A percentile compares a stretch with the other conserved stretches of the same genome.
phyloP scores from a whole-genome alignment of 352 stramenopile genomes.

The Elongisporangium anandrum region DNA sequence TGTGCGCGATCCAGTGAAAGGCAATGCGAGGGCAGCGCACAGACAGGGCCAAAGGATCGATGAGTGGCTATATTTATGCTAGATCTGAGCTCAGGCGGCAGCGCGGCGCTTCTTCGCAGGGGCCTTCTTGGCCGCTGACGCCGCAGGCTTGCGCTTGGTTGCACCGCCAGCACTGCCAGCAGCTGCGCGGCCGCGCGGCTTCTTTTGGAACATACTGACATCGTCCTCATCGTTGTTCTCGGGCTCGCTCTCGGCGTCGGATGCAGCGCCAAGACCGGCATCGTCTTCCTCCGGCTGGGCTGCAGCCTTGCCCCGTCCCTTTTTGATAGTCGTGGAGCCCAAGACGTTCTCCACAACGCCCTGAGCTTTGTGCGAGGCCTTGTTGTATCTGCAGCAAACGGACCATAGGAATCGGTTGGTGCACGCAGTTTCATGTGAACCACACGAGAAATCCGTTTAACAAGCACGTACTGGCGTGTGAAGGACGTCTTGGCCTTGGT shows the following conservation, averaged over 20 bases:
- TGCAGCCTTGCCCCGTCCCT: constrained; percentile 51
- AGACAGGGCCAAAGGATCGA: neutral
- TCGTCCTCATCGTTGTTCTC: constrained; percentile 63
- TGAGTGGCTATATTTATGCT: neutral
- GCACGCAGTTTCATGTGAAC: neutral
- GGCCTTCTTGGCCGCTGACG: constrained; percentile 28
- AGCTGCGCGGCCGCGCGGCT: constrained; percentile 30
- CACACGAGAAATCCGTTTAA: neutral
- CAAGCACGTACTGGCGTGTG: constrained; percentile 72
- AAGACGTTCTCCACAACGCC: constrained; percentile 88
- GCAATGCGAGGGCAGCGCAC: neutral
- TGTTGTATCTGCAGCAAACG: constrained; percentile 80
- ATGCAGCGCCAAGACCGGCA: constrained; percentile 41
- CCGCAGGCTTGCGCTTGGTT: constrained; percentile 52
- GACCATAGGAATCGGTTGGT: constrained; percentile 5
- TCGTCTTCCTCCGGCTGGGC: constrained; percentile 32
- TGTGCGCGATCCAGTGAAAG: neutral
- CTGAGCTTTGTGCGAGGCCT: constrained; percentile 91
- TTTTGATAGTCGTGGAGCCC: constrained; percentile 66
- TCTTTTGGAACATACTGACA: constrained; percentile 84
- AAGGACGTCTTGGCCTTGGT: constrained; percentile 92
- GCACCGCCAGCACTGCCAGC: constrained; percentile 8
- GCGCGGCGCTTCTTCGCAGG: constrained; percentile 50
- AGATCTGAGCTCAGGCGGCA: neutral
- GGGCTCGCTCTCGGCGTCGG: constrained; percentile 67